Percentiles rank a stretch among this genome's conserved stretches.
phyloP scores from a whole-genome alignment of 148 eudicot genomes.

The Tetragonia tetragonoides region DNA sequence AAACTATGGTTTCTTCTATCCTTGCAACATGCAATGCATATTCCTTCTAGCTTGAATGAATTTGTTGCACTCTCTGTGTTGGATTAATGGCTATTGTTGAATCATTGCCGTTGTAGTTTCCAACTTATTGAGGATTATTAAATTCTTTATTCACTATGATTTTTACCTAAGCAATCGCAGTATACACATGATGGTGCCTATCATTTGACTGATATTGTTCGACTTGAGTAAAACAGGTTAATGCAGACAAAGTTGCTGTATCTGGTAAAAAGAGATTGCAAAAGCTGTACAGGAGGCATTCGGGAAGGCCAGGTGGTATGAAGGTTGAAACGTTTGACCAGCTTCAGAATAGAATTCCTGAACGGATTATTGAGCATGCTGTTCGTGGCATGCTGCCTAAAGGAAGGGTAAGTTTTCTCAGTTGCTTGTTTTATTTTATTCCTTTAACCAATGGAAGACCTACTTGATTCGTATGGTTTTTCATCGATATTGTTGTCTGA shows the following conservation, averaged over 20 bases:
- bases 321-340: conserved; percentile 95
- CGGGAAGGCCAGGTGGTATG: conserved; percentile 99
- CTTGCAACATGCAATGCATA: no score
- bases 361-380: conserved; percentile 94
- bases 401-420: conserved; percentile 66
- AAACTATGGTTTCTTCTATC: no score
- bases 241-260: conserved; percentile 92
- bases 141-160: not conserved
- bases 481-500: no score
- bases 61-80: no score
- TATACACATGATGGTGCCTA: not conserved
- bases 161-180: not conserved
- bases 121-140: not conserved
- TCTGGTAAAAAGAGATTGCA: conserved; percentile 89
- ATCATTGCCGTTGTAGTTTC: not conserved
- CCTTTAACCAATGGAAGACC: not conserved
- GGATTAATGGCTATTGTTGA: not conserved
- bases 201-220: conserved; percentile 6
- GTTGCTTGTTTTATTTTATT: not conserved
- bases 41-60: no score
- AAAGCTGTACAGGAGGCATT: conserved; percentile 92
- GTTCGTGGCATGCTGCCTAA: conserved; percentile 99
- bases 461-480: not conserved
- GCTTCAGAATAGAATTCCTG: conserved; percentile 95
- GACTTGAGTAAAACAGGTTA: conserved; percentile 48